Percentiles rank a stretch among this genome's conserved stretches.
Evolutionary conservation across 306 rosid species (phyloP).

Genomic region (Citrullus mucosospermus): DNA sequence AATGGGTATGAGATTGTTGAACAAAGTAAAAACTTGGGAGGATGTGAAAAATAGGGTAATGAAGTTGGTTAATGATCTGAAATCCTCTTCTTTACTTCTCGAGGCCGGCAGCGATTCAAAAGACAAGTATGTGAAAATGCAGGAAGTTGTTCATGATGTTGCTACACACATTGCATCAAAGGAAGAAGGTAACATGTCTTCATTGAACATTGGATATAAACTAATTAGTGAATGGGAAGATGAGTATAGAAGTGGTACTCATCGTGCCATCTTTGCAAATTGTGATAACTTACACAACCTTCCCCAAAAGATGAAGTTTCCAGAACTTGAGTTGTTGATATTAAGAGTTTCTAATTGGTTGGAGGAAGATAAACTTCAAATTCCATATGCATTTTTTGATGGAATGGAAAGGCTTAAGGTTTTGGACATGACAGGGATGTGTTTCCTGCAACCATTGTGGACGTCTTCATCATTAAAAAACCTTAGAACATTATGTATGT

Average conservation of each 20-base stretch:
- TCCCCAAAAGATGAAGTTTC: not conserved
- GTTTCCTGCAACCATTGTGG: not conserved
- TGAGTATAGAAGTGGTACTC: not conserved
- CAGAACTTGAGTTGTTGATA: not conserved
- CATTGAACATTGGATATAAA: not conserved
- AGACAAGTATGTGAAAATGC: conserved; percentile 5
- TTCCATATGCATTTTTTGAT: not conserved
- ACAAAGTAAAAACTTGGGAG: not conserved
- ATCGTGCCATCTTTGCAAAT: not conserved
- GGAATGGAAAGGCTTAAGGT: not conserved
- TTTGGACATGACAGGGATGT: not conserved
- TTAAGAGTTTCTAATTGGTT: not conserved
- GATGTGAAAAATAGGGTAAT: not conserved
- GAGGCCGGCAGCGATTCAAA: not conserved
- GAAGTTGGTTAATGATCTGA: not conserved
- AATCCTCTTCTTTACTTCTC: conserved; percentile 5
- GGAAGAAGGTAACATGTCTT: not conserved
- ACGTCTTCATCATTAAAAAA: not conserved
- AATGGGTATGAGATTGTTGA: not conserved
- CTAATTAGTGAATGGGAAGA: not conserved
- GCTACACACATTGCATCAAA: not conserved
- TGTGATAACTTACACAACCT: not conserved
- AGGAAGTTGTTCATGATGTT: conserved; percentile 14
- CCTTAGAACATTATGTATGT: conserved; percentile 1
- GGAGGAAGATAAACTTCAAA: not conserved